Evolutionary conservation across 257 asterid genomes (phyloP).

Genomic region (Scutellaria minor): DNA sequence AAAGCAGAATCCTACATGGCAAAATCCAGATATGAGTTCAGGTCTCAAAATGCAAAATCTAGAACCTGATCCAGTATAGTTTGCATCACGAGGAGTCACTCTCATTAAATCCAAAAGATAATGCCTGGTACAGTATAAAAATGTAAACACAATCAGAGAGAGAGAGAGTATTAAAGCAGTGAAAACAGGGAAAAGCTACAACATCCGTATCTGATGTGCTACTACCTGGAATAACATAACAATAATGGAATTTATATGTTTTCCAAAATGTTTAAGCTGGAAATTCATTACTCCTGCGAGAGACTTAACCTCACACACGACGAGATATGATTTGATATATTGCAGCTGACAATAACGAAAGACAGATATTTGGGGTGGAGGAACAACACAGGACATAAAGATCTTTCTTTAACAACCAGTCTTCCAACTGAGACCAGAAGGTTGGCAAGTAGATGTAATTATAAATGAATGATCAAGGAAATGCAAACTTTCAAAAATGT

Average conservation of each 20-base stretch:
- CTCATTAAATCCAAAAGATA: conserved; percentile 95
- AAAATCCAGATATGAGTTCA: conserved; percentile 72
- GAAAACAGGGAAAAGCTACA: not conserved
- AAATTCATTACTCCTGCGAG: conserved; percentile 9
- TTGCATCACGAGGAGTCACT: conserved; percentile 97
- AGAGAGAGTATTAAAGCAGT: not conserved
- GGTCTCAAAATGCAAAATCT: conserved; percentile 91
- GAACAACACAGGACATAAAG: not conserved
- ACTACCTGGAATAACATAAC: conserved; percentile 14
- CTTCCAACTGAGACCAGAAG: conserved; percentile 4
- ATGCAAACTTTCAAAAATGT: not conserved
- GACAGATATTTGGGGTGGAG: not conserved
- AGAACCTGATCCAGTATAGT: conserved; percentile 72
- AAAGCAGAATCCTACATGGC: conserved; percentile 57
- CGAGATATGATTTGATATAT: conserved; percentile 5
- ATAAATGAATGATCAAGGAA: not conserved
- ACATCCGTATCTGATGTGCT: conserved; percentile 1
- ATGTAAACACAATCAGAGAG: not conserved
- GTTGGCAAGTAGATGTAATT: not conserved
- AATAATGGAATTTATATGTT: not conserved
- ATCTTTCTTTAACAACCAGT: not conserved
- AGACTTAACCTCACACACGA: conserved; percentile 11
- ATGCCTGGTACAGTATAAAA: conserved; percentile 52
- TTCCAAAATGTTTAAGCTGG: conserved; percentile 19
- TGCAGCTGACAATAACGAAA: conserved; percentile 13